Percentiles rank a stretch among this genome's conserved stretches.
Evolutionary conservation across 2,329 filamentous ascomycete genomes (phyloP).

Genomic region (Phialophora chinensis): DNA sequence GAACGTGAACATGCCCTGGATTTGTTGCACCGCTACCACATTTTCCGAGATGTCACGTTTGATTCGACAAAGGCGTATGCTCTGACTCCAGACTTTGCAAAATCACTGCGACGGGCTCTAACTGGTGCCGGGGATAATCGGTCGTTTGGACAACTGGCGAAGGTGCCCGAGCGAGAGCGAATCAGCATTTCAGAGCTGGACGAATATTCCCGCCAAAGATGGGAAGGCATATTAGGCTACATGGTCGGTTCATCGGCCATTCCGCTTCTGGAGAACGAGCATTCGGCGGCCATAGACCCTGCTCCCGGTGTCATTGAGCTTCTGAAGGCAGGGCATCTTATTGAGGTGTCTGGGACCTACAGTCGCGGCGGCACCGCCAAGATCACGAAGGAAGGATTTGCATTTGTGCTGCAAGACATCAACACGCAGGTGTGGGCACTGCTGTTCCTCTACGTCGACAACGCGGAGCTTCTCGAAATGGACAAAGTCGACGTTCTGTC

Average conservation of each 20-base stretch:
- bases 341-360: constrained; percentile 59
- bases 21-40: constrained; percentile 83
- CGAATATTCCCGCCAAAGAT: constrained; percentile 82
- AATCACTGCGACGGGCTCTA: constrained; percentile 81
- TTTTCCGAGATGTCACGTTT: constrained; percentile 70
- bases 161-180: constrained; percentile 64
- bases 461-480: constrained; percentile 75
- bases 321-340: constrained; percentile 78
- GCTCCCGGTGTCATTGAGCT: constrained; percentile 84
- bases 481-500: constrained; percentile 92
- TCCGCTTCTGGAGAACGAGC: constrained; percentile 25
- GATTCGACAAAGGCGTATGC: constrained; percentile 72
- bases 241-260: constrained; percentile 68
- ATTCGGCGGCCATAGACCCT: constrained; percentile 49
- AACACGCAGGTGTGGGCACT: constrained; percentile 98
- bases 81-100: constrained; percentile 80
- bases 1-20: constrained; percentile 84
- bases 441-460: constrained; percentile 89
- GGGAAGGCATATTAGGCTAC: constrained; percentile 95
- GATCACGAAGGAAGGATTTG: constrained; percentile 93
- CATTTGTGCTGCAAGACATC: constrained; percentile 90
- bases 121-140: constrained; percentile 84
- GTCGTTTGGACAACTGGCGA: constrained; percentile 88
- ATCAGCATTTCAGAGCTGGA: constrained; percentile 78
- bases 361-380: constrained; percentile 59